Percentiles rank a stretch among this genome's conserved stretches.
Conservation (phyloP, 225 moss, liverwort and hornwort species). For the Neckera pumila region DNA sequence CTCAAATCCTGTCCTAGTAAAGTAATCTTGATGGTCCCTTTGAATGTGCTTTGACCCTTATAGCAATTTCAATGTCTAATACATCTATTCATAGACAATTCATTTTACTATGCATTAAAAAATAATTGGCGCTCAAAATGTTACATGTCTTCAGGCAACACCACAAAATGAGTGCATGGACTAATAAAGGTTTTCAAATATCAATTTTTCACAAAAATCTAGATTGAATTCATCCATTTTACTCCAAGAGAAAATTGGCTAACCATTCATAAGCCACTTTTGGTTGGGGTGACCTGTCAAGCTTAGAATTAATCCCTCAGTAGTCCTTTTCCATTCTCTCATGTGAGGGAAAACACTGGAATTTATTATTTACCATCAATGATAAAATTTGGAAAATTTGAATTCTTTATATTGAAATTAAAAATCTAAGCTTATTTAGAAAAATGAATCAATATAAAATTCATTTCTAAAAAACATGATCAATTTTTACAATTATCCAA, state of each 20-base stretch:
- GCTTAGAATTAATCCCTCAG: no score
- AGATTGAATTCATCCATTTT: not conserved
- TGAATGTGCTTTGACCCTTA: no score
- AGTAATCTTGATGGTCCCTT: no score
- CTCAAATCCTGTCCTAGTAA: no score
- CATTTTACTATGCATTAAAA: no score
- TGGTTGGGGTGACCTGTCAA: not conserved
- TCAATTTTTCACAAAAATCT: not conserved
- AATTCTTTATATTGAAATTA: not conserved
- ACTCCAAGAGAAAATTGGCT: not conserved
- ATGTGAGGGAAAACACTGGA: fast-evolving
- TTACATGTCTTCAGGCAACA: no score
- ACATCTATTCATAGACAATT: not conserved
- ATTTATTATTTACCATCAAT: not conserved
- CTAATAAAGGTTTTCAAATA: not conserved
- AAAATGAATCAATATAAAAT: not conserved
- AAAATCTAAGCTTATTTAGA: fast-evolving
- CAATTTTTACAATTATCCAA: not conserved
- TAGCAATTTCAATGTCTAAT: not conserved
- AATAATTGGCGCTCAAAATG: not conserved
- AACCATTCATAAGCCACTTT: not conserved
- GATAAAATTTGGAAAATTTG: not conserved
- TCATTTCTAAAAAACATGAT: not conserved
- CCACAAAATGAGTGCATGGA: not conserved
- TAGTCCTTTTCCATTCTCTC: not conserved